A percentile compares a stretch with the other conserved stretches of the same genome.
Evolutionary conservation across 2,329 filamentous ascomycete genomes (phyloP).

Genomic region (Arthrobotrys iridis): DNA sequence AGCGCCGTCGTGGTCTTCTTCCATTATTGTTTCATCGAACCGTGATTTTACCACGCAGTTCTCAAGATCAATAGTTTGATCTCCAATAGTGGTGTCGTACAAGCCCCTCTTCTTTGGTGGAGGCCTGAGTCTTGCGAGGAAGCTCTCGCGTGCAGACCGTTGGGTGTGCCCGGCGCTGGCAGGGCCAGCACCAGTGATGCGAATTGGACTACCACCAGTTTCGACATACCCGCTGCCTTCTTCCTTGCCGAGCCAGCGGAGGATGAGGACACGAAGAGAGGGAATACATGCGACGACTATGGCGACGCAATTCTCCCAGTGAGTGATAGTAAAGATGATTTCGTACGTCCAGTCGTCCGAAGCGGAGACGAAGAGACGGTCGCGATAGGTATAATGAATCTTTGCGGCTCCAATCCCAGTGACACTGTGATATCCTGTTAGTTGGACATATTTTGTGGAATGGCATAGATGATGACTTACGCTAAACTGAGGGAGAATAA

Average conservation of each 20-base stretch:
- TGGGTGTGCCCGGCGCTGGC: constrained; percentile 8
- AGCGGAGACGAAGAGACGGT: constrained; percentile 61
- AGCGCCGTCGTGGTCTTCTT: constrained; percentile 28
- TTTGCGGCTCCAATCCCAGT: constrained; percentile 62
- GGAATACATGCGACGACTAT: constrained; percentile 63
- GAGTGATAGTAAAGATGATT: constrained; percentile 62
- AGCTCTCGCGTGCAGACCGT: constrained; percentile 40
- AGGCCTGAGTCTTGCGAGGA: constrained; percentile 33
- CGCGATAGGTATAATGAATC: constrained; percentile 62
- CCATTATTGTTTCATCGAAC: constrained; percentile 35
- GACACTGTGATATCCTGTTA: constrained; percentile 58
- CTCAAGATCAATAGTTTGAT: constrained; percentile 52
- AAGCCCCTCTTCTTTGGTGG: constrained; percentile 29
- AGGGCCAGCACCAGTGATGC: constrained; percentile 27
- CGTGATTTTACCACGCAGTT: constrained; percentile 25
- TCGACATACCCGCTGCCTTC: not conserved
- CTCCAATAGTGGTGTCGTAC: constrained; percentile 46
- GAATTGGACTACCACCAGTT: constrained; percentile 29
- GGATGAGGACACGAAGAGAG: constrained; percentile 62
- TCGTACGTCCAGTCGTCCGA: constrained; percentile 62
- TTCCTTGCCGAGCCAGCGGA: constrained; percentile 60
- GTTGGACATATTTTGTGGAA: not conserved
- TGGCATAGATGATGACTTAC: constrained; percentile 57
- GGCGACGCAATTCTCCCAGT: constrained; percentile 62
- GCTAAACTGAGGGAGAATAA: constrained; percentile 62